Evolutionary conservation across 169 alveolate genomes (phyloP).

Genomic region (Nephromyces sp.): DNA sequence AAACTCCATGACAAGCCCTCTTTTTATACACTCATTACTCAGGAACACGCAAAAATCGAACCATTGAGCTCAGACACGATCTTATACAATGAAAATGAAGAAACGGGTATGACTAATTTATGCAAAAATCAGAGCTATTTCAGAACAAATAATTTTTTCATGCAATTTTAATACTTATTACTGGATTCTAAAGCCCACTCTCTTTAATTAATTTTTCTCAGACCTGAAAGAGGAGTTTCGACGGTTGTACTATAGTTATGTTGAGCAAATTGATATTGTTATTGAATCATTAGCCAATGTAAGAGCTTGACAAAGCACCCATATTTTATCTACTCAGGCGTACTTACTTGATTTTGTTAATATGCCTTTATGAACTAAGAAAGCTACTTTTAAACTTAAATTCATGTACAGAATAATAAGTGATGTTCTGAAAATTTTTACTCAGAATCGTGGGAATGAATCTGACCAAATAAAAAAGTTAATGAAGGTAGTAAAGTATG

Average conservation of each 20-base stretch:
- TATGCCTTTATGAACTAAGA: neutral
- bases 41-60: neutral
- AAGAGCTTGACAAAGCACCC: neutral
- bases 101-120: neutral
- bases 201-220: too few relatives aligned
- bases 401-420: neutral
- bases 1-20: neutral
- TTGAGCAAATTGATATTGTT: neutral
- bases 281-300: neutral
- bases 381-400: neutral
- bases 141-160: neutral
- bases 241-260: neutral
- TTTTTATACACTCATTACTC: neutral
- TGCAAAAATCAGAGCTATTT: neutral
- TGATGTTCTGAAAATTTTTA: neutral
- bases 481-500: neutral
- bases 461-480: neutral
- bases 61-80: neutral
- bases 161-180: neutral
- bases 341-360: neutral
- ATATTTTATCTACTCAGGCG: neutral
- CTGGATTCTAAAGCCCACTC: too few relatives aligned
- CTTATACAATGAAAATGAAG: neutral
- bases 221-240: neutral
- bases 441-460: neutral